Evolutionary conservation across 768 basidiomycete species (phyloP), one percentile per base, ranked within the genome.

Genomic region (Fomitopsis pulvina): DNA sequence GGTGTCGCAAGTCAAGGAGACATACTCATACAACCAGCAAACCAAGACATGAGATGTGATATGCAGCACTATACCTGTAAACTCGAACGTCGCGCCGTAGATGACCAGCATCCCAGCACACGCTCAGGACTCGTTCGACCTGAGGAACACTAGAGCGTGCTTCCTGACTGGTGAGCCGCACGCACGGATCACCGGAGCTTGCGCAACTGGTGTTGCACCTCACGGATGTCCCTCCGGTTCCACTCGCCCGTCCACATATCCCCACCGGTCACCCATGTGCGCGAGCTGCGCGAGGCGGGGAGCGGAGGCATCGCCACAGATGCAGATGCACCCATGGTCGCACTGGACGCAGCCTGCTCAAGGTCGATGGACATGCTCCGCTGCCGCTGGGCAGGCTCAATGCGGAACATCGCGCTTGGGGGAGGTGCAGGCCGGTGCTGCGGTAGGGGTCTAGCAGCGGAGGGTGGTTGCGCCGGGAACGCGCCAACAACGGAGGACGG

Each of bases 221-320:
- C 68, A 41, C 52, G 52, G 26, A 73, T 73, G 52, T 69, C 60
- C 22, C 57, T 47, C 25, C 68, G 60, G 54, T 73, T 73, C 71
- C 71, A 73, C 50, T 70, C 70, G 44, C 71, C 71, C 10, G 59
- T 59, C 71, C 71, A 73, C 24, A 8, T 63, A 52, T 44, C 52
- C 48, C 27, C 24, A 44, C 58, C 59, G 1, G 55, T 55, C 21
- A 50, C 51, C 60, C 63, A 62, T 41, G 56, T 57, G 20, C 52
- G 45, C 40, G 57, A 54, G 41, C 43, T 29, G 11, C 8, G 4
- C 22, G 51, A n/a, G 8, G 39, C 20, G 2, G 45, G 22, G 24
- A 27, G 24, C 6, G 5, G 16, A 10, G 40, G 39, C 27, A n/a
- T n/a, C 41, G 18, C 47, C 42, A 9, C 32, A 34, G 32, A n/a